Evolutionary conservation across 345 rosid genomes (phyloP), one percentile per base, ranked within the genome.

Genomic region (Eucalyptus marginata): DNA sequence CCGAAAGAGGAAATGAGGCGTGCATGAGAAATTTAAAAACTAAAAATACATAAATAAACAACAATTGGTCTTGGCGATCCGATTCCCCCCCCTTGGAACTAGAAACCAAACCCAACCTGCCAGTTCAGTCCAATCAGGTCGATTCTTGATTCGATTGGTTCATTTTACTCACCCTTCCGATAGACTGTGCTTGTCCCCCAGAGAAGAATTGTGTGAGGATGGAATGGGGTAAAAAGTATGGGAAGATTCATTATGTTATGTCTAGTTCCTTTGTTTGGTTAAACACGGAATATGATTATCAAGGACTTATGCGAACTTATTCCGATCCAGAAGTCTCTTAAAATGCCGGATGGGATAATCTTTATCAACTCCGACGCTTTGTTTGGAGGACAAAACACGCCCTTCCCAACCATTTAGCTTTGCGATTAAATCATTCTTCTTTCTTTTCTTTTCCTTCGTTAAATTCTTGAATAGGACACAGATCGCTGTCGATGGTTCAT

Each of bases 71-170:
- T 52, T 52, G 58, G 24, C 2, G 2, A 20, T 52, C 58, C 25
- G 1, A 52, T 52, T 52, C 10, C 24, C 58, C n/a, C 54, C 58
- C 25, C 10, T 52, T 8, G 5, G 25, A 20, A 20, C 0, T 20
- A 2, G 5, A 52, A 52, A 52, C 10, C 0, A 20, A 2, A 20
- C 0, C 58, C 0, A 52, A 52, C 25, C 0, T 3, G 5, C 58
- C 0, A 3, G 5, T 52, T 52, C 0, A 8, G 5, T 52, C 5
- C 1, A 52, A 52, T 0, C 0, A 20, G 5, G 58, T 0, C 2
- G 5, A 52, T 52, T 52, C 10, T 52, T 52, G 58, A 7, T 52
- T 52, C 0, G 10, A 52, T 52, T 52, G 58, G 10, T 8, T 20
- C 10, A 8, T 52, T 52, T 52, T 52, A 52, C 58, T 52, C 58